Base-by-base conservation (phyloP, 1,139 yeast species). In the Nakaseomyces uthaithaninus region DNA sequence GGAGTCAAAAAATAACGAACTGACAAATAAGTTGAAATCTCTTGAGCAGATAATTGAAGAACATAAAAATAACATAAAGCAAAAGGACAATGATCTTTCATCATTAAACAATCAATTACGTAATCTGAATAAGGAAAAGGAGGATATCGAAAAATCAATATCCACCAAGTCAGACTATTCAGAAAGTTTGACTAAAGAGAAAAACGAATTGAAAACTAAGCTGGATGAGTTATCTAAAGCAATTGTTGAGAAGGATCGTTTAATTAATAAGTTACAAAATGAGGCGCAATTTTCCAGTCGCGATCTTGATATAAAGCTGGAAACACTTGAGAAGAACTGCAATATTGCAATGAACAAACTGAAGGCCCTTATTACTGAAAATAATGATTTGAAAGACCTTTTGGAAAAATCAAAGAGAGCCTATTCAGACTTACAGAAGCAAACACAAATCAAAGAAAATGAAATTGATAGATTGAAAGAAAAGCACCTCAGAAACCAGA, bases 291-390 rank as follows among this genome's bases (percentile, higher is more conserved):
- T 44, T 10, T 56, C 66, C 3, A 65, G 63, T 26, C 49, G 47
- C 6, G 64, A 62, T 27, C 49, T 69, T n/a, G 66, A 66, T 25
- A 47, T 41, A 4, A 63, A 63, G 39, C 43, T 69, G 16, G 45
- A 53, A 6, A 51, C 55, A 16, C 46, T 60, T 23, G 62, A 50
- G 33, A 48, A 62, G 4, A 57, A 56, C 24, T 58, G 55, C 42
- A 60, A 52, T 33, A 44, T 48, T 23, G 63, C 69, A 7, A 61
- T 59, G 45, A 51, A 66, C 42, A 66, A 67, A 38, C 55, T 71
- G 36, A 64, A 66, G 41, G 65, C 67, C 12, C 62, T 76, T 30
- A 61, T 69, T 9, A 57, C 55, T 8, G 80, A 74, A 47, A 77
- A 38, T 14, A 20, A 36, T 9, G 31, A 20, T 8, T 27, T 45